Conservation (phyloP, 2,329 filamentous ascomycete genomes). For the Ceratocystis lukuohia region DNA sequence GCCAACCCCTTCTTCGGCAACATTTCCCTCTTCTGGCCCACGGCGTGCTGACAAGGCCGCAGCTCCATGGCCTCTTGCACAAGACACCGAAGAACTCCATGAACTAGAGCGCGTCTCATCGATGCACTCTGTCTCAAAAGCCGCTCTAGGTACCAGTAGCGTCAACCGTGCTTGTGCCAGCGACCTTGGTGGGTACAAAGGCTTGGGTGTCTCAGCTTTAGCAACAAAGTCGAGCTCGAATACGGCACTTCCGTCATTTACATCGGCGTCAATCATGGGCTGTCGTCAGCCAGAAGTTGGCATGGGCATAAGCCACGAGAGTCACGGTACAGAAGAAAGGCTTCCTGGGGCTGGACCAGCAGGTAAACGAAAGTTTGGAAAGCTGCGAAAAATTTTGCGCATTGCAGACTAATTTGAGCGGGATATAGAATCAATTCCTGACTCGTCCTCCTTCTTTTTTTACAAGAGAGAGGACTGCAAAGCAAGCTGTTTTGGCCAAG, state of each 20-base stretch:
- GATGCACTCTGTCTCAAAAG: not conserved
- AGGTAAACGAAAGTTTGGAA: constrained; percentile 54
- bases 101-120: constrained; percentile 11
- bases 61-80: constrained; percentile 11
- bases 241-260: constrained; percentile 11
- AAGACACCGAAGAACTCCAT: not conserved
- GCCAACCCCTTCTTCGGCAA: not conserved
- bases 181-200: constrained; percentile 4
- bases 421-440: not conserved
- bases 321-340: not conserved
- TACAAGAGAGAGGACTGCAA: not conserved
- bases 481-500: not conserved
- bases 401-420: constrained; percentile 28
- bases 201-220: not conserved
- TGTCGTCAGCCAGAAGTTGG: not conserved
- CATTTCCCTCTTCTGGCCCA: not conserved
- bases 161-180: constrained; percentile 10
- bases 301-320: not conserved
- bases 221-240: constrained; percentile 3
- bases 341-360: not conserved
- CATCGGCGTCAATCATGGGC: constrained; percentile 7
- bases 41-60: not conserved
- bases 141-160: constrained; percentile 13
- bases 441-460: constrained; percentile 7
- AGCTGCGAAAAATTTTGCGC: constrained; percentile 51